phyloP scores from a whole-genome alignment of 2,329 filamentous ascomycete species.

The Pezicula neosporulosa region DNA sequence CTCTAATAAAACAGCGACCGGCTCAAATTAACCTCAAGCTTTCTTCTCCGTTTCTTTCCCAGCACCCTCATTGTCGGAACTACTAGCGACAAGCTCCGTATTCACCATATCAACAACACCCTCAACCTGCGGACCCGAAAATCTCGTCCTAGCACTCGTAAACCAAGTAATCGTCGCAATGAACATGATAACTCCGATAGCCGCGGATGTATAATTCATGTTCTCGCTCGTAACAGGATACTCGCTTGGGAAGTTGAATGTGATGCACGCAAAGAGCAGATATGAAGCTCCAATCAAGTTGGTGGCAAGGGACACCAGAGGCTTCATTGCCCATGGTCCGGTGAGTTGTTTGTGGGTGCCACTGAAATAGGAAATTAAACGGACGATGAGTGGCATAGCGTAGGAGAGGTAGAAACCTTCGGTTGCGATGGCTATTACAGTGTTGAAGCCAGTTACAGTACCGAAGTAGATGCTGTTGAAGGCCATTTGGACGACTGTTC shows the following conservation, averaged over 20 bases:
- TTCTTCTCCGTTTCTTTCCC: too few relatives aligned
- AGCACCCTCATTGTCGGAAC: too few relatives aligned
- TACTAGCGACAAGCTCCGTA: not conserved
- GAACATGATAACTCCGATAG: constrained; percentile 49
- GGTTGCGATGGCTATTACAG: constrained; percentile 53
- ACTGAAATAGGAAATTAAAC: constrained; percentile 42
- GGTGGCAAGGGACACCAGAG: constrained; percentile 29
- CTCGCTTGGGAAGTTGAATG: constrained; percentile 51
- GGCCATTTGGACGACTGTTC: constrained; percentile 44
- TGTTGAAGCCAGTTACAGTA: constrained; percentile 50
- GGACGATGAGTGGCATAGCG: constrained; percentile 48
- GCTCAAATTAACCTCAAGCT: too few relatives aligned
- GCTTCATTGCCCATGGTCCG: constrained; percentile 38
- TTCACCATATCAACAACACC: constrained; percentile 10
- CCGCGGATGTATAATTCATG: constrained; percentile 57
- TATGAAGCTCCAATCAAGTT: constrained; percentile 49
- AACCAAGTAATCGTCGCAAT: constrained; percentile 48
- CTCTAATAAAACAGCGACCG: too few relatives aligned
- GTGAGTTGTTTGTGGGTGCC: constrained; percentile 33
- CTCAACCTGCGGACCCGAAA: constrained; percentile 40
- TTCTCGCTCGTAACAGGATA: constrained; percentile 48
- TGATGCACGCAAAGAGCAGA: constrained; percentile 49
- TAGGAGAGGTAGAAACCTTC: constrained; percentile 58
- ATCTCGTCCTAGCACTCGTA: constrained; percentile 44
- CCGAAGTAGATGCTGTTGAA: constrained; percentile 54